Conservation (phyloP, 2,329 filamentous ascomycete genomes). For the Helminthosporium solani region DNA sequence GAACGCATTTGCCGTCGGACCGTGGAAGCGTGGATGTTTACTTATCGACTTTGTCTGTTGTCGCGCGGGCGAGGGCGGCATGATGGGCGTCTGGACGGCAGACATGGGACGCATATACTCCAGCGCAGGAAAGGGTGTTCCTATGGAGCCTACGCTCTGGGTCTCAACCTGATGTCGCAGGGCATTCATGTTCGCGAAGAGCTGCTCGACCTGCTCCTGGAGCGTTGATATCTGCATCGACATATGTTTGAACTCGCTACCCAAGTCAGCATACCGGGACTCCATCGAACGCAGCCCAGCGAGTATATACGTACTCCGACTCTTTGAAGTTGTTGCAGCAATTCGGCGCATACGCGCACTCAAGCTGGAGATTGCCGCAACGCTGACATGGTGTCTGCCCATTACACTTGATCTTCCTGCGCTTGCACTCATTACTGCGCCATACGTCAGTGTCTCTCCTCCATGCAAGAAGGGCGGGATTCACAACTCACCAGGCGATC, state of each 20-base stretch:
- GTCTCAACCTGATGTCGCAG: slow-evolving; percentile 56
- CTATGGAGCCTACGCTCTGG: slow-evolving; percentile 31
- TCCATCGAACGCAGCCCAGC: neutral
- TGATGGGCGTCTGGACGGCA: slow-evolving; percentile 35
- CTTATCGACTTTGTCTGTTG: slow-evolving; percentile 34
- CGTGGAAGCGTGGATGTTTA: slow-evolving; percentile 69
- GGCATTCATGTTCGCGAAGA: slow-evolving; percentile 70
- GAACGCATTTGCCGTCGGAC: slow-evolving; percentile 82
- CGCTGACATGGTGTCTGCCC: slow-evolving; percentile 65
- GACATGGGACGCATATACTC: slow-evolving; percentile 42
- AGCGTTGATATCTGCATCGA: slow-evolving; percentile 69
- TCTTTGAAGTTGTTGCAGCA: slow-evolving; percentile 85
- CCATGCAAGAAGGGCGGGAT: slow-evolving; percentile 17
- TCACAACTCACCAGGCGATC: slow-evolving; percentile 59
- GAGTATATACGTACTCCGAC: slow-evolving; percentile 59
- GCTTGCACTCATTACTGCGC: slow-evolving; percentile 63
- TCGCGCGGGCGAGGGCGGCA: slow-evolving; percentile 42
- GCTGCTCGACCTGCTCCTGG: slow-evolving; percentile 79
- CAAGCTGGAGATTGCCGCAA: slow-evolving; percentile 63
- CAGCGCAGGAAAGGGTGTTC: slow-evolving; percentile 27
- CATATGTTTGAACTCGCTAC: slow-evolving; percentile 78
- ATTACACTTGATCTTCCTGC: slow-evolving; percentile 69
- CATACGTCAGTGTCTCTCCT: slow-evolving; percentile 11
- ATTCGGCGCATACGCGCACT: slow-evolving; percentile 66
- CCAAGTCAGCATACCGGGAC: slow-evolving; percentile 11